Percentiles rank a stretch among this genome's conserved stretches.
These are phyloP conservation scores for Chrysanthemum seticuspe DNA, from an alignment of 129 eudicot genomes.

Conservation along the genomic window DNA sequence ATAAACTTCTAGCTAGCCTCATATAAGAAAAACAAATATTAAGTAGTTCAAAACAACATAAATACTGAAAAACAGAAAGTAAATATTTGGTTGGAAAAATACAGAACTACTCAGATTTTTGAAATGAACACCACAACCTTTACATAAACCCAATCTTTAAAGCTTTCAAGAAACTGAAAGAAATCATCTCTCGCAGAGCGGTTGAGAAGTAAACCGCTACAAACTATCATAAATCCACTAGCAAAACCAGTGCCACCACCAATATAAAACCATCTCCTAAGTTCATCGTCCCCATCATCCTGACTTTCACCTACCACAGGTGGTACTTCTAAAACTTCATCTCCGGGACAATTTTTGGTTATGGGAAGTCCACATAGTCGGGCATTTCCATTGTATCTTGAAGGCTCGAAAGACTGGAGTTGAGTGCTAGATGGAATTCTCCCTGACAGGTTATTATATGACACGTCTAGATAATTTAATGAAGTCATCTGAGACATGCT, in stretches of 20 bases:
- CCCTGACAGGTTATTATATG: constrained; percentile 14
- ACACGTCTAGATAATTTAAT: constrained; percentile 1
- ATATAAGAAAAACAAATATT: too few species aligned
- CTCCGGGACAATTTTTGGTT: neutral
- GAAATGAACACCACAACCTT: neutral
- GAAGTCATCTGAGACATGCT: constrained; percentile 2
- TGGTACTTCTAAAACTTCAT: neutral
- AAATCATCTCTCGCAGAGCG: neutral
- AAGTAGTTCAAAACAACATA: too few species aligned
- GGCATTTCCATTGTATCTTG: constrained; percentile 12
- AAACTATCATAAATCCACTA: neutral
- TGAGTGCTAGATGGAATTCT: constrained; percentile 22
- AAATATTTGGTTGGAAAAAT: too few species aligned
- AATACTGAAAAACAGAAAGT: too few species aligned
- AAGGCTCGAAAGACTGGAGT: neutral
- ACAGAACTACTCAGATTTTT: neutral
- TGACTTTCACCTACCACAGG: neutral
- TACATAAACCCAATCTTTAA: constrained; percentile 14
- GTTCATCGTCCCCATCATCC: too few species aligned
- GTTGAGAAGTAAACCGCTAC: constrained; percentile 3
- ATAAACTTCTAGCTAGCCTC: too few species aligned
- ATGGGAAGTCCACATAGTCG: constrained; percentile 32
- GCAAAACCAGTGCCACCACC: constrained; percentile 9
- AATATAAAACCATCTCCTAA: constrained; percentile 10
- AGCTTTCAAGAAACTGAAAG: neutral